Base-by-base conservation (phyloP, 2,329 filamentous ascomycete genomes). In the Alternaria conjuncta region DNA sequence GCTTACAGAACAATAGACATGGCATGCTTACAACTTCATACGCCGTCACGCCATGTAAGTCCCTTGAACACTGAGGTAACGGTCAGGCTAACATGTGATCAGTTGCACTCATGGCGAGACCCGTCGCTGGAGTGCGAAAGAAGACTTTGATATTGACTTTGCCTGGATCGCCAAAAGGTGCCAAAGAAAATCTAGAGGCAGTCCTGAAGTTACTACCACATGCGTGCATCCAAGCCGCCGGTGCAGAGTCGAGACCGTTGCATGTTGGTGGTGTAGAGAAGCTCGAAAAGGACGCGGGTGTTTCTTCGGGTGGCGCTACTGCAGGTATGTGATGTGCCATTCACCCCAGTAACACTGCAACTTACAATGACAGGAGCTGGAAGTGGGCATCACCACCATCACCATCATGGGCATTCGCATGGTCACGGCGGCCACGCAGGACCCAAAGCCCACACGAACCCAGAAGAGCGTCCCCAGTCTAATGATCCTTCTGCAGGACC, bases 21-120 rank as follows among this genome's bases (percentile, higher is more conserved):
- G 94, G 90, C 68, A 99, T 99, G 95, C 85, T 99, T 45, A 86
- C 94, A 6, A 86, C 92, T 20, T 98, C 95, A 1, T 83, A 97
- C 15, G 84, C 88, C 46, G 89, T 98, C 32, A 99, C 96, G 3
- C 94, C 95, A 50, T 99, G 94, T 97, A 83, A 83, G 92, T 82
- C 57, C 66, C 66, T 44, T 46, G 9, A n/a, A n/a, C 32, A 28
- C 18, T 15, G 18, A 61, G 15, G 13, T 20, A 55, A 32, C 8
- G 25, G 58, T 21, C n/a, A 25, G 55, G 44, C 72, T 77, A 46
- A 79, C 44, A 8, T 9, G 55, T 73, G 50, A 41, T 69, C 41
- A 97, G 94, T 99, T 82, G 96, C 96, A 47, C 90, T 97, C 84
- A 99, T 99, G 96, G 92, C 96, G 55, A 88, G 96, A 49, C 96